Evolutionary conservation across 371 early-diverging fungal genomes (phyloP), one percentile per base, ranked within the genome.

Genomic region (Apophysomyces elegans): DNA sequence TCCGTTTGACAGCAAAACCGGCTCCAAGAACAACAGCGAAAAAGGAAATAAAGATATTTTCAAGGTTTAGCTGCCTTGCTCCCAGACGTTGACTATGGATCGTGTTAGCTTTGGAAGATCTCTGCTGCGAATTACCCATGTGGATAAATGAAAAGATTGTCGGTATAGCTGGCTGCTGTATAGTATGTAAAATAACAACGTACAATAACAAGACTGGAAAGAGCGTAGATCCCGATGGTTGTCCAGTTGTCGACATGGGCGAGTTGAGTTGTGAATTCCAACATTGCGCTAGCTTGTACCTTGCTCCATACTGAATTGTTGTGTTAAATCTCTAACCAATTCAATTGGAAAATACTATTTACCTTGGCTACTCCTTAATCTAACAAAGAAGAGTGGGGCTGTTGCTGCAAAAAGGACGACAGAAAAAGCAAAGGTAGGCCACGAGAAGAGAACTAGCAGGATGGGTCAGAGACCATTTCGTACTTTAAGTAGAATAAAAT

Each of bases 11-110:
- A 16, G 80, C 79, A 59, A 74, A 81, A 7, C 13, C 41, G 12
- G 65, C 16, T 26, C 79, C 84, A 21, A 87, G 61, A 1, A 67
- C 32, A 7, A 76, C 18, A 1, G 71, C 73, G 64, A 79, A 87
- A 16, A 80, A 45, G 12, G 61, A 56, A 43, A 83, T 63, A 64
- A 80, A 76, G 14, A 83, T 71, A 45, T 71, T 65, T n/a, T 81
- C 72, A 61, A 75, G 66, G 62, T 81, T 83, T 46, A 80, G 57
- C 59, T 80, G 80, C 54, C 73, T 64, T 56, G 70, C 75, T 36
- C 73, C 78, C n/a, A 59, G 58, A 62, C 70, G 75, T 65, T 72
- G 73, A 5, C 75, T 72, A 57, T n/a, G 9, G 21, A 41, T 41
- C 32, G 32, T 3, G 32, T 26, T 1, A 45, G 46, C 13, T 45